These are phyloP conservation scores for Pseudocercospora cruenta DNA, from an alignment of 2,329 filamentous ascomycete genomes.

Conservation along the genomic window DNA sequence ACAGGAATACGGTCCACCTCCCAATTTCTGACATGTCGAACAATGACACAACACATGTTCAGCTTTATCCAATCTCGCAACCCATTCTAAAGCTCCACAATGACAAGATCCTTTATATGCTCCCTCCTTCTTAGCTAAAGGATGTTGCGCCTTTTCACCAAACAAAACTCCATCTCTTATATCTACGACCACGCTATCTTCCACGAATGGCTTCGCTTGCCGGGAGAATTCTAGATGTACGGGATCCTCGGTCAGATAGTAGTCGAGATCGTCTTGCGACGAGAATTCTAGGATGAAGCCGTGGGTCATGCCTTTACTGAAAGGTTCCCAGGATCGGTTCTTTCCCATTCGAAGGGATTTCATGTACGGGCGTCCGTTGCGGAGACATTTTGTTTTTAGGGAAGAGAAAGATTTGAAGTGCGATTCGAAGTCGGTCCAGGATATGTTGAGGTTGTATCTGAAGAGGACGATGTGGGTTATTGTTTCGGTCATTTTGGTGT, in stretches of 20 bases:
- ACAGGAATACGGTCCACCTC: slow-evolving; percentile 42
- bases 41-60: slow-evolving; percentile 45
- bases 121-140: slow-evolving; percentile 24
- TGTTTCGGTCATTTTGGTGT: slow-evolving; percentile 20
- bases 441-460: slow-evolving; percentile 39
- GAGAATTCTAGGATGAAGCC: slow-evolving; percentile 42
- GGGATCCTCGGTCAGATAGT: slow-evolving; percentile 38
- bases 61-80: slow-evolving; percentile 29
- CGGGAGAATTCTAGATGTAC: slow-evolving; percentile 40
- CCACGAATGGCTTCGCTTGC: slow-evolving; percentile 37
- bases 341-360: slow-evolving; percentile 40
- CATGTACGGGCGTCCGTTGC: slow-evolving; percentile 39
- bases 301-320: slow-evolving; percentile 41
- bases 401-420: slow-evolving; percentile 40
- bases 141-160: slow-evolving; percentile 29
- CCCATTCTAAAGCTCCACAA: slow-evolving; percentile 38
- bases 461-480: slow-evolving; percentile 44
- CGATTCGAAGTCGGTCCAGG: slow-evolving; percentile 38
- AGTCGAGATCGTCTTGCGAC: slow-evolving; percentile 40
- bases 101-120: slow-evolving; percentile 38
- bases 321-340: slow-evolving; percentile 40
- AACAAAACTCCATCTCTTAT: slow-evolving; percentile 41
- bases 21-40: slow-evolving; percentile 38
- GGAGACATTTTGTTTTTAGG: slow-evolving; percentile 34
- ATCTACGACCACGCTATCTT: slow-evolving; percentile 41